A percentile compares a stretch with the other conserved stretches of the same genome.
Evolutionary conservation across 2,329 filamentous ascomycete genomes (phyloP).

Genomic region (Penicillium sp.): DNA sequence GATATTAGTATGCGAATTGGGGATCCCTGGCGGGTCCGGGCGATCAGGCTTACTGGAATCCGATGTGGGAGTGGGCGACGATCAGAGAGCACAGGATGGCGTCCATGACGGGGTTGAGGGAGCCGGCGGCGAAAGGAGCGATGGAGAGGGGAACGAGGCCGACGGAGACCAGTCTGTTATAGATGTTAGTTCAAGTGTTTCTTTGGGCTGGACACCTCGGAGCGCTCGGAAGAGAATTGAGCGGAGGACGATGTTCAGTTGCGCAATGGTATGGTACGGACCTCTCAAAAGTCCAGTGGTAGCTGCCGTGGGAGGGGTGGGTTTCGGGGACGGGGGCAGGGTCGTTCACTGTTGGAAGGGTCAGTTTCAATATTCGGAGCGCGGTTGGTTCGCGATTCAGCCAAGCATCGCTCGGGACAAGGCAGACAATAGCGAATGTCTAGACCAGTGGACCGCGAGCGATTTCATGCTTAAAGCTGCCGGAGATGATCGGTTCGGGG

Average conservation of each 20-base stretch:
- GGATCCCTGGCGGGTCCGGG: neutral
- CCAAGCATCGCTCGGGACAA: neutral
- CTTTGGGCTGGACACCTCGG: neutral
- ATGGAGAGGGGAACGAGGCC: slow-evolving; percentile 84
- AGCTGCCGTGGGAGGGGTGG: slow-evolving; percentile 82
- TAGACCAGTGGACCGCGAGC: neutral
- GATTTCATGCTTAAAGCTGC: neutral
- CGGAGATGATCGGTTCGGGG: slow-evolving; percentile 3
- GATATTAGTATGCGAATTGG: slow-evolving; percentile 15
- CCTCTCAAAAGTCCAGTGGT: slow-evolving; percentile 97
- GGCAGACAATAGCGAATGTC: neutral
- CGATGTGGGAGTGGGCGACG: slow-evolving; percentile 92
- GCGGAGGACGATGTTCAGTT: neutral
- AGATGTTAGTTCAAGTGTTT: slow-evolving; percentile 4
- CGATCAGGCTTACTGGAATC: slow-evolving; percentile 70
- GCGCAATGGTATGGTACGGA: slow-evolving; percentile 31
- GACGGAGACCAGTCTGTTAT: slow-evolving; percentile 68
- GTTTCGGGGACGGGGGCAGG: slow-evolving; percentile 72
- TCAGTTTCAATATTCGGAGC: slow-evolving; percentile 16
- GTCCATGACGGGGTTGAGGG: slow-evolving; percentile 85
- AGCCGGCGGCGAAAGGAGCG: slow-evolving; percentile 88
- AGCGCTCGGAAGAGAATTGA: neutral
- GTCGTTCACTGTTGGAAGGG: slow-evolving; percentile 70
- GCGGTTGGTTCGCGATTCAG: neutral
- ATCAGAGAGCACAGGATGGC: slow-evolving; percentile 80